Evolutionary conservation across 306 rosid genomes (phyloP), one percentile per base, ranked within the genome.

Genomic region (Oemleria cerasiformis): DNA sequence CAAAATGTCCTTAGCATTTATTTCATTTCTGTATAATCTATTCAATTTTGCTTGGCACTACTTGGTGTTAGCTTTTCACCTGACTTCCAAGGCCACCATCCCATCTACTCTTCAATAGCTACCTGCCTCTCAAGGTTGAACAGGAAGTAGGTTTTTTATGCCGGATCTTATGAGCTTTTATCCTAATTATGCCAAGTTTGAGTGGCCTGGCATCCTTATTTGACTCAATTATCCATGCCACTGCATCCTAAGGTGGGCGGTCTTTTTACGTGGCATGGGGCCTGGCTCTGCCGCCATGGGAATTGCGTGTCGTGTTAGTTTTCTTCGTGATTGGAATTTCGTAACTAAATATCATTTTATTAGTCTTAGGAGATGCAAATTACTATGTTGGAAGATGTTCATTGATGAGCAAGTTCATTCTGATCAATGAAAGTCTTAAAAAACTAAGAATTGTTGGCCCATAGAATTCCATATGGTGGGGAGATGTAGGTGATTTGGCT

Each of bases 91-190:
- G 53, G 55, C 82, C 76, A 82, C 81, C 64, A 70, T 67, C 44
- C 71, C 95, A 83, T 86, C 92, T 79, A 86, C 90, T 80, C 85
- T 85, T 91, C 97, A 83, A 77, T 54, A 81, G 72, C 88, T 85
- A 91, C 81, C 86, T 76, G 87, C 80, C 90, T 72, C 78, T 55
- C 80, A 72, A 72, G 75, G 75, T 75, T 72, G 68, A 74, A 63
- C 81, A 80, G 71, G 79, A 74, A 55, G 51, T 66, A 72, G 60
- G 48, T 63, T 30, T 71, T 21, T 10, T 9, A 56, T 68, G 55
- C 61, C 56, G 70, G 38, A 65, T 59, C 53, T 63, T 51, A 57
- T 73, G 77, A 25, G 58, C 65, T 71, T 71, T 47, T 14, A 6
- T 71, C 73, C 53, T 53, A 34, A 55, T 47, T 49, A 17, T 72